Conservation (phyloP, 768 basidiomycete species). For the Peribolospora kevripleyi region DNA sequence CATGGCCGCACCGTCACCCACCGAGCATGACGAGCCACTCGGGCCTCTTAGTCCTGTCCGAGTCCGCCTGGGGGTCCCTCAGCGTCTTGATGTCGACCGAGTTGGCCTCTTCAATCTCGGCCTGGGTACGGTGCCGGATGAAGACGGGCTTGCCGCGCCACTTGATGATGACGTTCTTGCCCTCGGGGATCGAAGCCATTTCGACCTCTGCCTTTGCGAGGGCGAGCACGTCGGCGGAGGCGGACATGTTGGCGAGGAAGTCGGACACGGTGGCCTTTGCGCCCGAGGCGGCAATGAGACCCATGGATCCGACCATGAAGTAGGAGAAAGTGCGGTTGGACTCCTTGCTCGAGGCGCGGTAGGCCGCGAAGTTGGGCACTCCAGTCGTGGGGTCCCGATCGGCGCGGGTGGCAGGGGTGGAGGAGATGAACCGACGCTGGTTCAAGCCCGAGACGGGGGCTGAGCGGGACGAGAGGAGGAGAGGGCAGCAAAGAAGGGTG, state of each 20-base stretch:
- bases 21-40: slow-evolving; percentile 40
- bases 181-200: slow-evolving; percentile 63
- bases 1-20: not conserved
- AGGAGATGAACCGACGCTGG: slow-evolving; percentile 52
- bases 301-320: slow-evolving; percentile 38
- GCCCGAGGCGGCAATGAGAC: slow-evolving; percentile 75
- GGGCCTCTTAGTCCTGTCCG: slow-evolving; percentile 68
- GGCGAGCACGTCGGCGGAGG: slow-evolving; percentile 91
- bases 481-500: not conserved
- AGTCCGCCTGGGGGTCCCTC: slow-evolving; percentile 79
- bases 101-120: slow-evolving; percentile 84
- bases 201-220: slow-evolving; percentile 95
- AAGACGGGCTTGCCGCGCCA: slow-evolving; percentile 99
- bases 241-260: slow-evolving; percentile 86
- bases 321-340: slow-evolving; percentile 22
- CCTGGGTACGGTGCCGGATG: slow-evolving; percentile 78
- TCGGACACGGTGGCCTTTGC: slow-evolving; percentile 85
- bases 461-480: slow-evolving; percentile 12
- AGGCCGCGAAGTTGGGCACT: slow-evolving; percentile 69
- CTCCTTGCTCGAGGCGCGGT: slow-evolving; percentile 35
- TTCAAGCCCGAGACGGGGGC: slow-evolving; percentile 30
- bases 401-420: slow-evolving; percentile 31
- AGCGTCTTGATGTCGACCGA: slow-evolving; percentile 56
- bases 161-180: slow-evolving; percentile 19
- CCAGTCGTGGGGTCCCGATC: slow-evolving; percentile 25